These are phyloP conservation scores for Aspergillus baeticus DNA, from an alignment of 495 filamentous ascomycete species.

Conservation along the genomic window DNA sequence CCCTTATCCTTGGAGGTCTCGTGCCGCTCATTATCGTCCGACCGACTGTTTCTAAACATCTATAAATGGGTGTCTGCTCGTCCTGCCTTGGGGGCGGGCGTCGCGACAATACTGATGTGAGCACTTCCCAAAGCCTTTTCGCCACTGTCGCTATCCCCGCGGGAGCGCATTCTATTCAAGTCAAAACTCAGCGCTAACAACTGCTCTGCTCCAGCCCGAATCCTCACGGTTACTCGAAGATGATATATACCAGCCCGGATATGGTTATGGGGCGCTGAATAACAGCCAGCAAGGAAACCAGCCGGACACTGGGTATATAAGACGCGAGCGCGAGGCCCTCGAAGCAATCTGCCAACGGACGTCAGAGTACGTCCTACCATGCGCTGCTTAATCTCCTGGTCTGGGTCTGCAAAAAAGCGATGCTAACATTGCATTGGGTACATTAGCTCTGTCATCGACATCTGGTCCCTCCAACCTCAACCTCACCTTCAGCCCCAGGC, in stretches of 20 bases:
- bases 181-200: constrained; percentile 22
- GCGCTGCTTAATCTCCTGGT: neutral
- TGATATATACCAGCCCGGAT: constrained; percentile 49
- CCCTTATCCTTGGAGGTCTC: constrained; percentile 25
- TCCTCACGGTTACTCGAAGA: constrained; percentile 53
- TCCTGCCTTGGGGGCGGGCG: constrained; percentile 50
- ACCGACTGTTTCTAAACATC: constrained; percentile 6
- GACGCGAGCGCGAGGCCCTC: constrained; percentile 50
- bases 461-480: constrained; percentile 51
- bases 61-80: constrained; percentile 51
- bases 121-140: constrained; percentile 13
- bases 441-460: constrained; percentile 46
- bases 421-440: neutral
- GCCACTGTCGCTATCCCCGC: constrained; percentile 13
- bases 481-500: constrained; percentile 47
- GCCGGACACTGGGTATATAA: constrained; percentile 48
- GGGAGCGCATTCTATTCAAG: neutral
- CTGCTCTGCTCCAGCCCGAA: constrained; percentile 32
- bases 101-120: constrained; percentile 46
- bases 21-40: constrained; percentile 25
- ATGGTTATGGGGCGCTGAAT: constrained; percentile 46
- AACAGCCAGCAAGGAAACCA: constrained; percentile 40
- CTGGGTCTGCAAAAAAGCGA: neutral
- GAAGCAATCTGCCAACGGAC: constrained; percentile 53
- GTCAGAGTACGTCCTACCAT: constrained; percentile 42